Conservation (phyloP, 1,139 yeast species). For the Geotrichum bryndzae region DNA sequence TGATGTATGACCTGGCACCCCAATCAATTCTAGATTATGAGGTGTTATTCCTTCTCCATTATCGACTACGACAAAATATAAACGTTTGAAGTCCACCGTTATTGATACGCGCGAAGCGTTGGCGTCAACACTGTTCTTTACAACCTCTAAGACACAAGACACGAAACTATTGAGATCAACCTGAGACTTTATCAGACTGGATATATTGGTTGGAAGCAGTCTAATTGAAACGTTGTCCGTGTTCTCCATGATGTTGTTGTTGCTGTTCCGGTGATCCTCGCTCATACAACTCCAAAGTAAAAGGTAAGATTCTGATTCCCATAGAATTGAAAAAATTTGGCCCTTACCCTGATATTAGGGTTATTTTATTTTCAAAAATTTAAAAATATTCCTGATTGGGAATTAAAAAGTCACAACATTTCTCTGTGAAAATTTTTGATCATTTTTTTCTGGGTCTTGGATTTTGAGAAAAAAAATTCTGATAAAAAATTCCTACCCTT, state of each 20-base stretch:
- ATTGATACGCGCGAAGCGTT: constrained; percentile 42
- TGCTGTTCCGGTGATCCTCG: background rate
- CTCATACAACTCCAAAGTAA: background rate
- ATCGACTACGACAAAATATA: constrained; percentile 45
- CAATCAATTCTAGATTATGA: constrained; percentile 42
- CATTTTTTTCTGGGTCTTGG: background rate
- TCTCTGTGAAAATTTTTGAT: background rate
- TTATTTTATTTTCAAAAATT: background rate
- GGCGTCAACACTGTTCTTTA: constrained; percentile 44
- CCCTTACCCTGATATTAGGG: constrained; percentile 5
- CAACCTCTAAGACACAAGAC: constrained; percentile 26
- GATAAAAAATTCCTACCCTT: constrained; percentile 15
- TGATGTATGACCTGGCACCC: constrained; percentile 40
- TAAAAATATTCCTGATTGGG: background rate
- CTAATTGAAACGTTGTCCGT: background rate
- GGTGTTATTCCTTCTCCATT: constrained; percentile 52
- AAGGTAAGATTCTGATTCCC: background rate
- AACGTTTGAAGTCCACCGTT: constrained; percentile 37
- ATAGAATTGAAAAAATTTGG: background rate
- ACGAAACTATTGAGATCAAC: constrained; percentile 16
- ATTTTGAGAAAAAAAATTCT: constrained; percentile 1
- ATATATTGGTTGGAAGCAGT: constrained; percentile 3
- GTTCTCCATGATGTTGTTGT: background rate
- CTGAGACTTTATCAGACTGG: constrained; percentile 9
- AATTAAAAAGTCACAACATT: constrained; percentile 2